Evolutionary conservation across 306 rosid species (phyloP), one percentile per base, ranked within the genome.

Genomic region (Vigna radiata): DNA sequence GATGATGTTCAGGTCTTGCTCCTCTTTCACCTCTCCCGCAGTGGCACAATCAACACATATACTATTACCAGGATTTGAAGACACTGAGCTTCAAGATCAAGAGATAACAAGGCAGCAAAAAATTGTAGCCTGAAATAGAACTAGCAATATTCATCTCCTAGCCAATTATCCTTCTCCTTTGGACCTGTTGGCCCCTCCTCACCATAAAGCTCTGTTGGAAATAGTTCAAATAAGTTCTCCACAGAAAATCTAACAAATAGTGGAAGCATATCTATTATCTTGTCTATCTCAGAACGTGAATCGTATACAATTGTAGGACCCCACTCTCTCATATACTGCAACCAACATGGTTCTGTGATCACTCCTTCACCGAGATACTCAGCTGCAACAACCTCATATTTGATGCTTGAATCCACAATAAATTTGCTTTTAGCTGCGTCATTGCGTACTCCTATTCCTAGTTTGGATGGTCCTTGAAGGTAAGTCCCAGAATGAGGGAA

Each of bases 161-260:
- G 70, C 97, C 98, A 93, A 62, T 91, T 93, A 62, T 82, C 86
- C 88, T 95, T 95, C 86, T 85, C 97, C 82, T 95, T 95, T 18
- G 98, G 98, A 59, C 97, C 98, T 11, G 97, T 95, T 63, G 98
- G 98, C 16, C 98, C 97, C 85, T 90, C 97, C 83, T 95, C 98
- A 2, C 98, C 89, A 23, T 88, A 95, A 64, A 95, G 89, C 84
- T 92, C 96, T 0, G 96, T 90, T 3, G 98, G 97, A 81, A 95
- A 92, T 83, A 95, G 58, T 18, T 90, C 93, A 55, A 95, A 66
- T 15, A 95, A 59, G 68, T 90, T 87, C 88, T 87, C 97, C 83
- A 95, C 81, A 1, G 98, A 92, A 85, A 92, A 90, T 58, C 95
- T 86, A 63, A 95, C 88, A 82, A 90, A 88, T 44, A 82, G 65